These are phyloP conservation scores for Fomes fomentarius DNA, from an alignment of 1,284 basidiomycete genomes.

Conservation along the genomic window DNA sequence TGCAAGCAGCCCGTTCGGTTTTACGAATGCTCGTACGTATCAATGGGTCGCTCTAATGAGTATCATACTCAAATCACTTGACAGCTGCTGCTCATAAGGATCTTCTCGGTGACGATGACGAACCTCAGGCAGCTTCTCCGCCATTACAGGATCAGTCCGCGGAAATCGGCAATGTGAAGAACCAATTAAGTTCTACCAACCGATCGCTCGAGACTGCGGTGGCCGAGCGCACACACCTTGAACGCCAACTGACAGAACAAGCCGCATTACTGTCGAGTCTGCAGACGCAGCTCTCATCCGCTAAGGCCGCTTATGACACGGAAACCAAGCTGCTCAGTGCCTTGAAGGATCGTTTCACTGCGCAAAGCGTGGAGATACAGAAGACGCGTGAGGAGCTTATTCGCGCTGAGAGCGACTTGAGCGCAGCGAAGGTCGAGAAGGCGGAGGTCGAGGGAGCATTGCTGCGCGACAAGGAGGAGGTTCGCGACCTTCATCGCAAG, in stretches of 20 bases:
- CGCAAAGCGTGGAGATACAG: conserved; percentile 81
- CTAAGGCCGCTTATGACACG: conserved; percentile 82
- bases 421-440: conserved; percentile 88
- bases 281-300: conserved; percentile 75
- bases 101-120: conserved; percentile 78
- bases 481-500: conserved; percentile 82
- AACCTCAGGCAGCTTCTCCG: conserved; percentile 48
- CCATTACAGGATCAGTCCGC: conserved; percentile 71
- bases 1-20: conserved; percentile 31
- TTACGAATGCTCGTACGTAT: conserved; percentile 24
- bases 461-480: conserved; percentile 94
- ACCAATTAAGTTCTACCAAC: conserved; percentile 83
- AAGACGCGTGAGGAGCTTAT: conserved; percentile 84
- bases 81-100: conserved; percentile 41
- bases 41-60: background rate
- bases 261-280: conserved; percentile 72
- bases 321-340: conserved; percentile 79
- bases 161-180: conserved; percentile 86
- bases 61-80: background rate
- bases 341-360: conserved; percentile 71
- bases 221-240: conserved; percentile 58
- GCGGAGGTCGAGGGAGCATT: conserved; percentile 89
- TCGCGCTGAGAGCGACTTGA: conserved; percentile 89
- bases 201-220: conserved; percentile 66
- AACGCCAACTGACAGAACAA: conserved; percentile 63